A percentile compares a stretch with the other conserved stretches of the same genome.
These are phyloP conservation scores for Tephrocybe sp. DNA, from an alignment of 768 basidiomycete species.

Conservation along the genomic window DNA sequence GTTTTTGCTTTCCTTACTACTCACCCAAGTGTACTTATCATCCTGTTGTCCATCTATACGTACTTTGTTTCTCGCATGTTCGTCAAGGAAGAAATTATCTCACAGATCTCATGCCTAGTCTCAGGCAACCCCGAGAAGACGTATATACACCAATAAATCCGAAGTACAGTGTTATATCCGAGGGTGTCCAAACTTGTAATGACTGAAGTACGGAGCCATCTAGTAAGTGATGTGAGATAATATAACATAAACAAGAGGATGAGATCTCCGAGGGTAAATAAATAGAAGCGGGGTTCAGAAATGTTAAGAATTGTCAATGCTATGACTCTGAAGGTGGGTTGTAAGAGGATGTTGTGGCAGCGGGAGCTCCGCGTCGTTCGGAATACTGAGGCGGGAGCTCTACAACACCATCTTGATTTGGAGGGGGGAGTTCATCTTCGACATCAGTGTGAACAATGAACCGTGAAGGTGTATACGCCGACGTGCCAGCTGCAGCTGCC, in stretches of 20 bases:
- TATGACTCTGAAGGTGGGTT: constrained; percentile 1
- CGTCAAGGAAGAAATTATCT: neutral
- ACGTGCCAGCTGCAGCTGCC: constrained; percentile 51
- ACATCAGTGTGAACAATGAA: constrained; percentile 71
- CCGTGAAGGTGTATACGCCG: constrained; percentile 45
- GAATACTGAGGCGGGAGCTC: constrained; percentile 80
- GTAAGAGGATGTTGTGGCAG: constrained; percentile 1
- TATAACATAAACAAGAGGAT: constrained; percentile 10
- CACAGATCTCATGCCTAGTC: neutral
- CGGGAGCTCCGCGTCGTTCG: constrained; percentile 38
- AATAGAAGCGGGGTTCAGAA: no score
- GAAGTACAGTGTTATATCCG: constrained; percentile 10
- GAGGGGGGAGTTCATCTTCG: constrained; percentile 50
- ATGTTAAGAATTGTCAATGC: neutral
- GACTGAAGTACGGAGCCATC: constrained; percentile 2
- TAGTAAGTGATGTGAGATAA: constrained; percentile 9
- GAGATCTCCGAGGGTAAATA: constrained; percentile 1
- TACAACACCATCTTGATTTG: constrained; percentile 51
- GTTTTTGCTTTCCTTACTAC: constrained; percentile 7
- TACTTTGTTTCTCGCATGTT: constrained; percentile 1
- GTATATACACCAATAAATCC: constrained; percentile 10
- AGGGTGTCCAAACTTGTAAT: neutral
- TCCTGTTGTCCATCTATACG: neutral
- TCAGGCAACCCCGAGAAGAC: constrained; percentile 2
- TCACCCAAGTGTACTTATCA: constrained; percentile 6